Conservation (phyloP, 805 yeast genomes). For the Limtongia smithiae region DNA sequence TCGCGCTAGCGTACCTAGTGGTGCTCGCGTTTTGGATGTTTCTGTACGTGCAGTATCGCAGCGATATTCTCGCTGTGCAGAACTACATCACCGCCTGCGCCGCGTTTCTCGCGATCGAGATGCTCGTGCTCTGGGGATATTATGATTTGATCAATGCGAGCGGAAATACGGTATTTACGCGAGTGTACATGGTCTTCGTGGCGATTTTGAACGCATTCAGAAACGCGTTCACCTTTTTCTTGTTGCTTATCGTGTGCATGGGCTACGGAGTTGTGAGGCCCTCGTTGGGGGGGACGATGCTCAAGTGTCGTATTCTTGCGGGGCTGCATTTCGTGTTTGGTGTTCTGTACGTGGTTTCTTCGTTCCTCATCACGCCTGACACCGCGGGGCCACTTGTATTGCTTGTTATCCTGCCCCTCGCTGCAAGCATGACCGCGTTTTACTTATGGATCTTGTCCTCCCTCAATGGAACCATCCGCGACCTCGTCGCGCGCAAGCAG, state of each 20-base stretch:
- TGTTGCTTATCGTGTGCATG: slow-evolving; percentile 75
- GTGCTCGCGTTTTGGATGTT: slow-evolving; percentile 80
- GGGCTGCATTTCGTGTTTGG: slow-evolving; percentile 54
- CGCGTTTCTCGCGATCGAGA: slow-evolving; percentile 76
- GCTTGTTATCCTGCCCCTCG: slow-evolving; percentile 65
- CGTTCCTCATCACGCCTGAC: slow-evolving; percentile 50
- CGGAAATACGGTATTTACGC: slow-evolving; percentile 54
- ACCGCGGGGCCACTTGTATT: slow-evolving; percentile 49
- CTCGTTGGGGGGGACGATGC: slow-evolving; percentile 75
- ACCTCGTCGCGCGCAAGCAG: slow-evolving; percentile 81
- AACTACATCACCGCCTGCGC: slow-evolving; percentile 84
- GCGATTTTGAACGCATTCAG: slow-evolving; percentile 77
- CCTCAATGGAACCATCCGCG: slow-evolving; percentile 67
- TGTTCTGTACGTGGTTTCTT: slow-evolving; percentile 50
- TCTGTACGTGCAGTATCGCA: slow-evolving; percentile 77
- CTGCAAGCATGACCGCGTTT: slow-evolving; percentile 64
- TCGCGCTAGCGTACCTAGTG: slow-evolving; percentile 78
- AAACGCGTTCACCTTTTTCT: slow-evolving; percentile 81
- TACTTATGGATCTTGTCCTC: slow-evolving; percentile 73
- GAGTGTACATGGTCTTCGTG: slow-evolving; percentile 70
- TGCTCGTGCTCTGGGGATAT: slow-evolving; percentile 85
- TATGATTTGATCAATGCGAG: slow-evolving; percentile 74
- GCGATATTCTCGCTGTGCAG: slow-evolving; percentile 85
- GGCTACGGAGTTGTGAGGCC: slow-evolving; percentile 93
- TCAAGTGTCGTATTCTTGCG: slow-evolving; percentile 60